Evolutionary conservation across 148 eudicot species (phyloP), one percentile per base, ranked within the genome.

Genomic region (Diospyros lotus): DNA sequence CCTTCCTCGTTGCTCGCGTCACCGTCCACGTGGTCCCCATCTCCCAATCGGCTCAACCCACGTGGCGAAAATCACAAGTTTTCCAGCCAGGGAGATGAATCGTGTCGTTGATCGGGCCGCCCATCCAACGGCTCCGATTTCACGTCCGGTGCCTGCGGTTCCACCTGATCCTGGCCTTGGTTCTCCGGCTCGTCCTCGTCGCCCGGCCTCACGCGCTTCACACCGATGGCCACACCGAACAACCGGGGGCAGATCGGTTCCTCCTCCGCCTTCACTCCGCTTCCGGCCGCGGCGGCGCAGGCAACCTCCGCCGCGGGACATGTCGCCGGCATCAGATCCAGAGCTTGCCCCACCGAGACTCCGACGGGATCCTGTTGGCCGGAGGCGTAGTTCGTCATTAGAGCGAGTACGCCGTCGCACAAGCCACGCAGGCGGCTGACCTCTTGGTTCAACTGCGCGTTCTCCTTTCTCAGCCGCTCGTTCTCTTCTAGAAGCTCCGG

Each of bases 151-250:
- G 40, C 38, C 8, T 46, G 78, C 53, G 15, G 41, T 6, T 58
- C 76, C 38, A 70, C 53, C 46, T 64, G 80, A 66, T 82, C 89
- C 28, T 66, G 45, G 4, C 64, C 78, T 13, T 70, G 43, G 2
- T 61, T 81, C 52, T 68, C 80, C 38, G 59, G 51, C 39, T 75
- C 86, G 10, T 56, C 87, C 1, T 78, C 83, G 1, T 80, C 78
- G 0, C 72, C 82, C 4, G 81, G 78, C 66, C 83, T 87, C 59
- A 66, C 80, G 11, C 90, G 85, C 78, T 89, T 91, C 48, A 55
- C 79, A 2, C 97, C 97, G n/a, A 91, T 79, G 0, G 97, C 77
- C 0, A 92, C 90, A 0, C 97, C 97, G 38, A 92, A 89, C 18
- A 91, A 66, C 69, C 87, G 81, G 65, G 94, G 90, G 54, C 79